phyloP scores from a whole-genome alignment of 1,284 basidiomycete genomes.

The Irpex sp. region DNA sequence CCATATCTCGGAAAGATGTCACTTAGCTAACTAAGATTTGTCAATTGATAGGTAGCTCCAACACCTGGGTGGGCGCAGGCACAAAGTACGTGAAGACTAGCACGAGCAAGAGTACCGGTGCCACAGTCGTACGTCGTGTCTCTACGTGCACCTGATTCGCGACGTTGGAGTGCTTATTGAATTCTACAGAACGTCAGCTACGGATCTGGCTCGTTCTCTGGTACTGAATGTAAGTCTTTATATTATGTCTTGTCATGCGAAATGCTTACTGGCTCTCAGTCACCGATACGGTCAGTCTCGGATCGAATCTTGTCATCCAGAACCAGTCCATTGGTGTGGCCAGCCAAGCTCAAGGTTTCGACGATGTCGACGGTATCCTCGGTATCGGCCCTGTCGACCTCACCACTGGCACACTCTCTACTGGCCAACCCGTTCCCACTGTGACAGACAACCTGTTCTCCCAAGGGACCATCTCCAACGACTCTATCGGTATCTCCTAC shows the following conservation, averaged over 20 bases:
- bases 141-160: not conserved
- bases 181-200: constrained; percentile 39
- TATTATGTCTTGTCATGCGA: not conserved
- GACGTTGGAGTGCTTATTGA: not conserved
- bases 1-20: not conserved
- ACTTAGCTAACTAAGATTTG: not conserved
- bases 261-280: constrained; percentile 25
- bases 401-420: constrained; percentile 34
- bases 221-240: constrained; percentile 41
- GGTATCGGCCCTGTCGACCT: constrained; percentile 54
- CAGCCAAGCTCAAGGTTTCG: constrained; percentile 35
- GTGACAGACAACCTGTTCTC: constrained; percentile 35
- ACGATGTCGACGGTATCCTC: constrained; percentile 49
- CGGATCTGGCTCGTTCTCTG: constrained; percentile 48
- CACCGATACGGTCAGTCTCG: constrained; percentile 44
- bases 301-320: constrained; percentile 37
- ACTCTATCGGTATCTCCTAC: constrained; percentile 50
- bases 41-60: constrained; percentile 28
- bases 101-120: constrained; percentile 40
- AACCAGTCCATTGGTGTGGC: constrained; percentile 54
- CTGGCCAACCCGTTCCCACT: constrained; percentile 28
- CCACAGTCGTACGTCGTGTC: constrained; percentile 33
- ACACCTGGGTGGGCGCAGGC: constrained; percentile 52
- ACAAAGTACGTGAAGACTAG: constrained; percentile 38
- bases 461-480: constrained; percentile 38